These are phyloP conservation scores for Phytophthora hibernalis DNA, from an alignment of 352 stramenopile genomes.

Conservation along the genomic window DNA sequence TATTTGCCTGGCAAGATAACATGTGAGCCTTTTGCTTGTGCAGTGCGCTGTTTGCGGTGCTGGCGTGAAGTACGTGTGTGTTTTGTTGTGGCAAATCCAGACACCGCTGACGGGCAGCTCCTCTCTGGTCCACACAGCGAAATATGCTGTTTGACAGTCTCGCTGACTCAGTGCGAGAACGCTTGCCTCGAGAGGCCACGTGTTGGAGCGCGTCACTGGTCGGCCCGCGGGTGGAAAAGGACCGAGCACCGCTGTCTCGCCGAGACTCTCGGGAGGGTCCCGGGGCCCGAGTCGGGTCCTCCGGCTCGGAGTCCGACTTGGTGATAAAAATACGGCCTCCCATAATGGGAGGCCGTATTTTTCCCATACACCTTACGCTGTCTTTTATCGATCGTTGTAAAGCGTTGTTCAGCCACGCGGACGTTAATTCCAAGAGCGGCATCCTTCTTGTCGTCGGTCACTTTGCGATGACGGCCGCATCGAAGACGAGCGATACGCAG, in stretches of 20 bases:
- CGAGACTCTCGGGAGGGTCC: no score
- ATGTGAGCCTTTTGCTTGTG: constrained; percentile 30
- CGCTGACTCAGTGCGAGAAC: constrained; percentile 29
- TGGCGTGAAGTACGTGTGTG: constrained; percentile 16
- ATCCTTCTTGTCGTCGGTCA: constrained; percentile 22
- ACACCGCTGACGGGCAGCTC: not conserved
- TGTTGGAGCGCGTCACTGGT: constrained; percentile 32
- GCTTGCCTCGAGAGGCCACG: constrained; percentile 29
- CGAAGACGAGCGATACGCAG: constrained; percentile 9
- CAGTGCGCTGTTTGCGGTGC: constrained; percentile 7
- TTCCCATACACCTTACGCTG: no score
- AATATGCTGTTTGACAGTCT: constrained; percentile 43
- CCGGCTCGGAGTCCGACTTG: not conserved
- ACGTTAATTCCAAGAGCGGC: constrained; percentile 10
- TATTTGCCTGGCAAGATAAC: constrained; percentile 25
- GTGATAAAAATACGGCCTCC: no score
- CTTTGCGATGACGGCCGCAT: constrained; percentile 16
- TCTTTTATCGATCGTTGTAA: constrained; percentile 28
- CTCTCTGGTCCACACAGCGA: constrained; percentile 14
- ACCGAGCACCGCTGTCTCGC: constrained; percentile 14
- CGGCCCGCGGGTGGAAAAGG: constrained; percentile 32
- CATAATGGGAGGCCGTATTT: no score
- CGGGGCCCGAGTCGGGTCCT: no score
- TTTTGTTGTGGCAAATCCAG: constrained; percentile 7
- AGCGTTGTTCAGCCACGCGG: constrained; percentile 20